Percentiles rank a stretch among this genome's conserved stretches.
These are phyloP conservation scores for Leccinellum rugosiceps DNA, from an alignment of 768 basidiomycete genomes.

Conservation along the genomic window DNA sequence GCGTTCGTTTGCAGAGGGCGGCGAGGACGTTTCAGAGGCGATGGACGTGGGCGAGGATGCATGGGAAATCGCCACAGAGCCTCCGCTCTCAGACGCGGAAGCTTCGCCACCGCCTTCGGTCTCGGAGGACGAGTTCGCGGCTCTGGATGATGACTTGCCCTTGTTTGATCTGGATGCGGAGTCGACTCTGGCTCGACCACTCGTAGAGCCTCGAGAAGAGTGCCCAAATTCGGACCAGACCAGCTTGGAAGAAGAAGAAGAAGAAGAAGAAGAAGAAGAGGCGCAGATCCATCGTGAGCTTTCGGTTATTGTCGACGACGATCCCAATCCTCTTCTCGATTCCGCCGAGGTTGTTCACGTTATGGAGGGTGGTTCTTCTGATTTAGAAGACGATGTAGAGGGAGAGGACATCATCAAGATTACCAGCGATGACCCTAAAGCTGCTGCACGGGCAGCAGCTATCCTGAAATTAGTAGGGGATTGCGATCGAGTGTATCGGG, in stretches of 20 bases:
- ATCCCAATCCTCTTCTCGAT: neutral
- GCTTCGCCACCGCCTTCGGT: neutral
- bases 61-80: slow-evolving; percentile 25
- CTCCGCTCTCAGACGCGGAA: slow-evolving; percentile 15
- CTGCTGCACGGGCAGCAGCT: slow-evolving; percentile 90
- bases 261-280: slow-evolving; percentile 24
- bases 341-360: neutral
- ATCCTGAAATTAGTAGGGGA: slow-evolving; percentile 80
- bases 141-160: slow-evolving; percentile 14
- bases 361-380: slow-evolving; percentile 18
- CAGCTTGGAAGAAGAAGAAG: slow-evolving; percentile 22
- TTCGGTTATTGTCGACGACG: slow-evolving; percentile 29
- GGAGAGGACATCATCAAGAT: slow-evolving; percentile 69
- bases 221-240: slow-evolving; percentile 16
- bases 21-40: neutral
- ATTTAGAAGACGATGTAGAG: slow-evolving; percentile 32
- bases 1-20: slow-evolving; percentile 19
- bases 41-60: slow-evolving; percentile 1
- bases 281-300: slow-evolving; percentile 36
- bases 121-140: slow-evolving; percentile 21
- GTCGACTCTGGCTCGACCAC: slow-evolving; percentile 10
- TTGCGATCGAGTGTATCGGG: neutral
- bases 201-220: neutral
- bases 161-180: slow-evolving; percentile 17
- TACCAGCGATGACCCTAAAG: slow-evolving; percentile 77